These are phyloP conservation scores for Dioscorea cayenensis DNA, from an alignment of 116 monocot genomes.

Conservation along the genomic window DNA sequence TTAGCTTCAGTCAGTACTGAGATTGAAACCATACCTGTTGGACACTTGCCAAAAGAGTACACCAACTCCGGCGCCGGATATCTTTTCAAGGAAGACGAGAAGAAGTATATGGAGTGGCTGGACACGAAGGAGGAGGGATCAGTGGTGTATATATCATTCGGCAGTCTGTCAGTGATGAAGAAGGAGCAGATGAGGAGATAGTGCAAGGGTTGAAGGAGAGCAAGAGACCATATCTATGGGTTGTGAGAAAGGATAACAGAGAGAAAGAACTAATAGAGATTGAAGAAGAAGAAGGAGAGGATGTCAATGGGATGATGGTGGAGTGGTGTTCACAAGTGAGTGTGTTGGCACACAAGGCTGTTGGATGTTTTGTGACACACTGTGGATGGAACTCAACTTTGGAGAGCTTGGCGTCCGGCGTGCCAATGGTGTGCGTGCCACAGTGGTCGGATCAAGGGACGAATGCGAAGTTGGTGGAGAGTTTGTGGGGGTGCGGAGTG, in stretches of 20 bases:
- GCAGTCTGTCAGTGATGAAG: constrained; percentile 7
- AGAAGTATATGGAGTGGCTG: constrained; percentile 42
- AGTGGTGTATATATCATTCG: constrained; percentile 40
- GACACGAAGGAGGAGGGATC: constrained; percentile 30
- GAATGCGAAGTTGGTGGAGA: constrained; percentile 40
- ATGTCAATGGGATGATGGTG: constrained; percentile 47
- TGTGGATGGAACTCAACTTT: constrained; percentile 51
- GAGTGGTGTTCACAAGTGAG: constrained; percentile 33
- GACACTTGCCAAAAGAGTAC: constrained; percentile 15
- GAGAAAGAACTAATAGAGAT: background rate
- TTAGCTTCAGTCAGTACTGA: background rate
- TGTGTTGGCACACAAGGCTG: constrained; percentile 36
- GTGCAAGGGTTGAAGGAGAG: constrained; percentile 2
- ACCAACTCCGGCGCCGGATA: constrained; percentile 6
- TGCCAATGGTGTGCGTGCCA: constrained; percentile 37
- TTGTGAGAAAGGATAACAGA: constrained; percentile 13
- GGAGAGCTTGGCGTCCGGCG: constrained; percentile 26
- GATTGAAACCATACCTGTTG: constrained; percentile 21
- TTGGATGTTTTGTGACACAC: constrained; percentile 45
- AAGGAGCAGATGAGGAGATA: constrained; percentile 16
- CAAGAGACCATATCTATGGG: constrained; percentile 21
- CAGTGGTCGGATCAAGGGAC: constrained; percentile 55
- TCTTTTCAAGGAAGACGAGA: constrained; percentile 19
- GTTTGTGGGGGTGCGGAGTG: constrained; percentile 33
- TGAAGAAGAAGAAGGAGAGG: constrained; percentile 11